A percentile compares a stretch with the other conserved stretches of the same genome.
Evolutionary conservation across 2,329 filamentous ascomycete genomes (phyloP).

Genomic region (Alternaria consortialis): DNA sequence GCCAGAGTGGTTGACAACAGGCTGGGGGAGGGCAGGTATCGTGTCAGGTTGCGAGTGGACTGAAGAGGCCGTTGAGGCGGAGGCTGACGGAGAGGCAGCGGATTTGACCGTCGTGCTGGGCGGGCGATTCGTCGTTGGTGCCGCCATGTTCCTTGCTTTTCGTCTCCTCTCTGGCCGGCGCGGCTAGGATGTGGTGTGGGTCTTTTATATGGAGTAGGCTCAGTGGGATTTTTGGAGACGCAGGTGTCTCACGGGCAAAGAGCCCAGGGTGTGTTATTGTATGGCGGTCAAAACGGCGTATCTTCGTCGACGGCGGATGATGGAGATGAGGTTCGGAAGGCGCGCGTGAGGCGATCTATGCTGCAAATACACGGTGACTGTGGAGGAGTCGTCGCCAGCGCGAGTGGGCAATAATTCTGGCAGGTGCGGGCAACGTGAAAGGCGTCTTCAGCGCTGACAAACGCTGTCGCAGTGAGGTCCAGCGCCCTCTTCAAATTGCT

Average conservation of each 20-base stretch:
- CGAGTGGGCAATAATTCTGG: not conserved
- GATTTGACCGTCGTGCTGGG: conserved; percentile 39
- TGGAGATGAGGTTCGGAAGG: conserved; percentile 44
- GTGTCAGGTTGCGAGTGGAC: conserved; percentile 49
- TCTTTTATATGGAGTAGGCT: conserved; percentile 24
- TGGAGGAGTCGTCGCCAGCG: conserved; percentile 5
- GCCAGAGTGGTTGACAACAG: conserved; percentile 34
- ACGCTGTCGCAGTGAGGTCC: conserved; percentile 10
- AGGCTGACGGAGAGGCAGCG: conserved; percentile 42
- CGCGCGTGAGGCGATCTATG: conserved; percentile 38
- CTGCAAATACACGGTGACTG: conserved; percentile 45
- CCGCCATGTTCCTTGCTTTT: conserved; percentile 42
- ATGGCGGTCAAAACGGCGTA: conserved; percentile 50
- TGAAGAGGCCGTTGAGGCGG: conserved; percentile 50
- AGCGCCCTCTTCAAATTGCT: conserved; percentile 11
- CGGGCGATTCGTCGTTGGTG: conserved; percentile 40
- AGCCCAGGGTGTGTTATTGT: conserved; percentile 49
- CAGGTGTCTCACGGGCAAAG: conserved; percentile 52
- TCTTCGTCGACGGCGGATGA: conserved; percentile 36
- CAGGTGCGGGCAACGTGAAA: conserved; percentile 5
- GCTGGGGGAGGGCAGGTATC: conserved; percentile 37
- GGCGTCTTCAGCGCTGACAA: conserved; percentile 19
- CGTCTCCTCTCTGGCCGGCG: conserved; percentile 16
- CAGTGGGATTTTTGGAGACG: conserved; percentile 38
- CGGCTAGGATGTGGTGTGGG: conserved; percentile 22